These are phyloP conservation scores for Cinchona pubescens DNA, from an alignment of 257 asterid genomes.

Conservation along the genomic window DNA sequence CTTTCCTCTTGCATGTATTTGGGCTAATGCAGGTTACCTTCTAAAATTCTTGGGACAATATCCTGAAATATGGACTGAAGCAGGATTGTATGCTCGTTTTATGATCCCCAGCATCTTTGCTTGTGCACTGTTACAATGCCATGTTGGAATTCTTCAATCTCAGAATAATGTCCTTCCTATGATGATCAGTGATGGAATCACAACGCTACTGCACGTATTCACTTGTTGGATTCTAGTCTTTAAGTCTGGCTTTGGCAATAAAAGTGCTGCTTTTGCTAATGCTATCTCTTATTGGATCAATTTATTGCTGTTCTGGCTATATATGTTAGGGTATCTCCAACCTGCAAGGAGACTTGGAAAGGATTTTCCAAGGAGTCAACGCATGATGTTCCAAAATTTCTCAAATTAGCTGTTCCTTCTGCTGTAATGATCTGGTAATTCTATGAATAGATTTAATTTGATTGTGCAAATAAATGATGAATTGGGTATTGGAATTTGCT, in stretches of 20 bases:
- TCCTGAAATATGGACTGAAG: constrained; percentile 53
- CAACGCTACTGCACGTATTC: constrained; percentile 47
- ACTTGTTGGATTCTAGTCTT: constrained; percentile 57
- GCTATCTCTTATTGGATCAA: constrained; percentile 66
- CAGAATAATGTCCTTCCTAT: constrained; percentile 65
- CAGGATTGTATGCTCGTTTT: constrained; percentile 55
- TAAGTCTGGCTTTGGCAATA: constrained; percentile 55
- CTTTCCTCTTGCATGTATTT: constrained; percentile 48
- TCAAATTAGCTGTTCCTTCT: constrained; percentile 65
- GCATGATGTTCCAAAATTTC: constrained; percentile 42
- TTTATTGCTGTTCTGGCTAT: constrained; percentile 38
- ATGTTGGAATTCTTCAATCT: constrained; percentile 53
- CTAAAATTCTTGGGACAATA: constrained; percentile 53
- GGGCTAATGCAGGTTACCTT: constrained; percentile 62
- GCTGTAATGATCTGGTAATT: constrained; percentile 67
- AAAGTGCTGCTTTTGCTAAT: constrained; percentile 70
- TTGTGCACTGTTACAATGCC: constrained; percentile 57
- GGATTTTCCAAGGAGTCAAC: constrained; percentile 52
- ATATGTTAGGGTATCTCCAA: constrained; percentile 49
- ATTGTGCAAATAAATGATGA: neutral
- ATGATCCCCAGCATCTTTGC: constrained; percentile 64
- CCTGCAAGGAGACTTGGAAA: constrained; percentile 54
- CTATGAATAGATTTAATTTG: neutral
- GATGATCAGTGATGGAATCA: constrained; percentile 58
- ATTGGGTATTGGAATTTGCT: neutral